Base-by-base conservation (phyloP, 2,329 filamentous ascomycete species). In the Pseudogymnoascus sp. region DNA sequence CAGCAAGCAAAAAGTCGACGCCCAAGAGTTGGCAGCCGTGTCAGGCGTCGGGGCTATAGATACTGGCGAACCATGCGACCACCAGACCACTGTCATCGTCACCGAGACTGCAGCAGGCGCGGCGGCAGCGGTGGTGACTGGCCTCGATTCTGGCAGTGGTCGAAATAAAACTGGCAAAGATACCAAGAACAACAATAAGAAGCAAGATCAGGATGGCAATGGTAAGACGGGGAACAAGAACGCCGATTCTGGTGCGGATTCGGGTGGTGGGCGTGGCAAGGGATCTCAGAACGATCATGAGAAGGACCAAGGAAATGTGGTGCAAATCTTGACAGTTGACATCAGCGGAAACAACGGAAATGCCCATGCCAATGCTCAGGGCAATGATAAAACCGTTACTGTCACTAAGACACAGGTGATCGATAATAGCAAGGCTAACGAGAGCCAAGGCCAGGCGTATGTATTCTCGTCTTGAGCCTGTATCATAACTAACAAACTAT, bases 251-350 rank as follows among this genome's bases (percentile, higher is more conserved):
- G 36, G n/a, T 9, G n/a, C 36, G n/a, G 36, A 16, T 19, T 39
- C 36, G 7, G 36, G n/a, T 16, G 36, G 36, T 19, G 41, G 22
- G 22, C 11, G 12, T 45, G 22, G 12, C n/a, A 55, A 55, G 28
- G 49, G n/a, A 22, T 33, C 28, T 33, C 49, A 55, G 49, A 30
- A 52, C 5, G 14, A 5, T 25, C 49, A 55, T 22, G 49, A 22
- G 25, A 33, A 55, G 9, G 28, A 33, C 9, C 28, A 33, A 33
- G 49, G 49, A 33, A 55, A 55, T 33, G 49, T 55, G 49, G 49
- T 55, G 28, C 49, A 55, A 55, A 55, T 55, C 28, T 33, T 55
- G 49, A 55, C 49, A 22, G 9, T 55, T 33, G 49, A 55, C 28
- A 55, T 55, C 16, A 33, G 49, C 16, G 49, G 49, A 33, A 55